Evolutionary conservation across 2,329 filamentous ascomycete species (phyloP), one percentile per base, ranked within the genome.

Genomic region (Pseudogymnoascus verrucosus): DNA sequence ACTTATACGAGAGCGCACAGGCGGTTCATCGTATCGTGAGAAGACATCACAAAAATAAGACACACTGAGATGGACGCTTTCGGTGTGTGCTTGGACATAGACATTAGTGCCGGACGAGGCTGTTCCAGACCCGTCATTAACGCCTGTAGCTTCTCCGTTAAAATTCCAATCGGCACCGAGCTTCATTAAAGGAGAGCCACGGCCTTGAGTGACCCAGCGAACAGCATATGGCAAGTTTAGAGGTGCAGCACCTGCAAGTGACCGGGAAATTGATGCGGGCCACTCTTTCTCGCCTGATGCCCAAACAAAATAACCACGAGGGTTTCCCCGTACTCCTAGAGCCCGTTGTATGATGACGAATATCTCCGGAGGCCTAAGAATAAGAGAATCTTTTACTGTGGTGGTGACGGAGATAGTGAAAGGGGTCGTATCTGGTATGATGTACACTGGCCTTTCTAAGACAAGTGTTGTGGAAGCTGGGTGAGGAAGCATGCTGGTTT

Each of bases 1-100:
- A 10, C 23, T 61, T 16, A 64, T 28, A 2, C 57, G 62, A 7
- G 64, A 64, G 31, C 60, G 62, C 19, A 64, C 44, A 11, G 60
- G 63, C 37, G 63, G 39, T n/a, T 64, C 36, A n/a, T 61, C 16
- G 28, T 40, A 51, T 34, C 31, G 21, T 36, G 34, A 34, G 28
- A 64, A 64, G 16, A 64, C 26, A 21, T 64, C 60, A 12, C 57
- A 40, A 16, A 31, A 61, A 7, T 61, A 19, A 57, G 28, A 19
- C 10, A 57, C 16, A 34, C 10, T 5, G 16, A 57, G 28, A 7
- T 57, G 7, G 51, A 28, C 12, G 28, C n/a, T 57, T 19, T 16
- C 16, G 11, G 28, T 7, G 26, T 8, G 51, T 14, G 51, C 28
- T 34, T 34, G 4, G 6, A 36, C 51, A 36, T 11, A 34, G n/a